A percentile compares a stretch with the other conserved stretches of the same genome.
Evolutionary conservation across 139 green algal species (phyloP).

Genomic region (Chlamydomonas eustigma): DNA sequence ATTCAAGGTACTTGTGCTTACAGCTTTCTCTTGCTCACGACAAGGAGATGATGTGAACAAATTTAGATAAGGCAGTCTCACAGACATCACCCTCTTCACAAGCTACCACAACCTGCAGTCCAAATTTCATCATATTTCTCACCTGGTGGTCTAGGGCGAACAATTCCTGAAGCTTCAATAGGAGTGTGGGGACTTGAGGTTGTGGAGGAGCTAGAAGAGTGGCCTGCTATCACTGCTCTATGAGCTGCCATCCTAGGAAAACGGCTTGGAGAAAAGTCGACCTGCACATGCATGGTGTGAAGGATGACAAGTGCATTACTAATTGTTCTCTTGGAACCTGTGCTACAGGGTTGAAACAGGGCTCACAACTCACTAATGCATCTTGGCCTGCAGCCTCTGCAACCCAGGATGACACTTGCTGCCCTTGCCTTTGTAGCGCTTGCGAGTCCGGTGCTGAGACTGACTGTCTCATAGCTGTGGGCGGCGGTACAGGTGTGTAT

Average conservation of each 20-base stretch:
- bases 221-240: too few species aligned
- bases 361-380: too few species aligned
- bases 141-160: not conserved
- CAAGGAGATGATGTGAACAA: too few species aligned
- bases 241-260: too few species aligned
- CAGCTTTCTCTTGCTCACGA: too few species aligned
- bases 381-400: too few species aligned
- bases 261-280: too few species aligned
- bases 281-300: too few species aligned
- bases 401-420: not conserved
- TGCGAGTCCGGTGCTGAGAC: constrained; percentile 7
- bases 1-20: too few species aligned
- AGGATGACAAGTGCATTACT: too few species aligned
- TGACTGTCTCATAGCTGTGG: not conserved
- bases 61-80: not conserved
- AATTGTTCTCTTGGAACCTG: too few species aligned
- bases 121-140: not conserved
- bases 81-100: not conserved
- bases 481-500: not conserved
- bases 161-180: not conserved
- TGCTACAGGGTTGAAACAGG: too few species aligned
- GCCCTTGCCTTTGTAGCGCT: not conserved
- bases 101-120: not conserved
- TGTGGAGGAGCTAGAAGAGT: not conserved
- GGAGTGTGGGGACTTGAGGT: not conserved